phyloP scores from a whole-genome alignment of 108 stramenopile genomes.

The Skeletonema tropicum region DNA sequence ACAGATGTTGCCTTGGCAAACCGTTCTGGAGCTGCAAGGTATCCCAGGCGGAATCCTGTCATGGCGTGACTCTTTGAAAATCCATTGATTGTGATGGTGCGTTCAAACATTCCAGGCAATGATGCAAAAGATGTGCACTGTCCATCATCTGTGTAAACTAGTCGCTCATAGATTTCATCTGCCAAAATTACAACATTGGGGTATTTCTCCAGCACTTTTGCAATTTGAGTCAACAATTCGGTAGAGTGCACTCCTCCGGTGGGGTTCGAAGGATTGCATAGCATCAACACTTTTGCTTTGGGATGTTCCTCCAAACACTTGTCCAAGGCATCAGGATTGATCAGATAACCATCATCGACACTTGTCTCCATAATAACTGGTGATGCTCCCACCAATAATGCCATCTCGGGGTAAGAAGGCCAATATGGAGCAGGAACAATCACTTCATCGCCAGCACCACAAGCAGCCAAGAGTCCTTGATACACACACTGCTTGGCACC shows the following conservation, averaged over 20 bases:
- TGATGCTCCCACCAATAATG: constrained; percentile 79
- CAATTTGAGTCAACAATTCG: constrained; percentile 65
- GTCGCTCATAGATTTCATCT: constrained; percentile 98
- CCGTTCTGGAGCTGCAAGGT: constrained; percentile 77
- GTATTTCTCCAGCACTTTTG: constrained; percentile 70
- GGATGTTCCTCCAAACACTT: constrained; percentile 63
- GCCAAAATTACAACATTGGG: constrained; percentile 82
- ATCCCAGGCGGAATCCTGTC: constrained; percentile 96
- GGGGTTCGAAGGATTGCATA: constrained; percentile 98
- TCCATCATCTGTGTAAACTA: constrained; percentile 78
- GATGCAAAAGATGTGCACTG: constrained; percentile 86
- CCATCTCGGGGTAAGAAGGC: constrained; percentile 98
- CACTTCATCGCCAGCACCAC: constrained; percentile 89
- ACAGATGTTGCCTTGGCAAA: constrained; percentile 81
- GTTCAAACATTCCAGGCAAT: constrained; percentile 77
- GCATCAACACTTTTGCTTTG: constrained; percentile 83
- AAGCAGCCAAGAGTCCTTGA: constrained; percentile 88
- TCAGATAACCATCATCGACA: constrained; percentile 80
- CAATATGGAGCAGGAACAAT: constrained; percentile 96
- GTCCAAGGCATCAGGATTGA: constrained; percentile 77
- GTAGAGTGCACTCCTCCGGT: constrained; percentile 87
- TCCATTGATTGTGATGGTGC: constrained; percentile 94
- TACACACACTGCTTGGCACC: constrained; percentile 97
- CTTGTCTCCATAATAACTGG: constrained; percentile 88
- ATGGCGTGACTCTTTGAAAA: constrained; percentile 97